Evolutionary conservation across 495 filamentous ascomycete genomes (phyloP), one percentile per base, ranked within the genome.

Genomic region (Tetracladium marchalianum): DNA sequence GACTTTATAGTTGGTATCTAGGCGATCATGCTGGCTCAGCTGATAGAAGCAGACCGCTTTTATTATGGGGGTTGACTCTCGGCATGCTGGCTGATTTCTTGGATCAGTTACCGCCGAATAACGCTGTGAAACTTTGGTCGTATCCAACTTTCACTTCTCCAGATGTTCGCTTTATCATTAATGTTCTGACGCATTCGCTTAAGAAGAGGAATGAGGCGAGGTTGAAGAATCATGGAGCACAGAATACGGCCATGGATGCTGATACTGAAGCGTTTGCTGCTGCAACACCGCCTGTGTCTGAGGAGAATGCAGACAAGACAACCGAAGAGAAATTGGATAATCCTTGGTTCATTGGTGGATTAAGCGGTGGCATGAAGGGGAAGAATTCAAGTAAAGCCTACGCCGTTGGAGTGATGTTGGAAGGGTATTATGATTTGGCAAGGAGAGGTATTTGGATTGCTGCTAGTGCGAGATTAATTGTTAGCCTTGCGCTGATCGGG

Each of bases 1-100:
- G 38, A 32, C 18, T 57, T 6, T 53, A 50, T 39, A 53, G n/a
- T 4, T 53, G 43, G 50, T 57, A 41, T 34, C 18, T 41, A 13
- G 54, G 54, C 13, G 47, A 54, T 18, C 67, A 67, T 44, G 59
- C 62, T 13, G 56, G 58, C 3, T 62, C 62, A 0, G 48, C 48
- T 19, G 53, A 45, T 31, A 57, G 45, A 17, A 62, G 64, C 18
- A 69, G 63, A 16, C 76, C 81, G 6, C 66, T 90, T 11, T 61
- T 86, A 4, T 74, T 88, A 1, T 90, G 85, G 85, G 85, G 85
- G 0, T 59, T 90, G 13, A 87, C 85, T 0, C 68, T 87, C 4
- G 82, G 82, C 6, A 73, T 90, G 22, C 51, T 86, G 27, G 74
- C 77, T 19, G 85, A 90, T 61, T 81, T 88, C 50, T 66, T 87